Evolutionary conservation across 192 early-diverging fungal species (phyloP), one percentile per base, ranked within the genome.

Genomic region (Gonapodya prolifera): DNA sequence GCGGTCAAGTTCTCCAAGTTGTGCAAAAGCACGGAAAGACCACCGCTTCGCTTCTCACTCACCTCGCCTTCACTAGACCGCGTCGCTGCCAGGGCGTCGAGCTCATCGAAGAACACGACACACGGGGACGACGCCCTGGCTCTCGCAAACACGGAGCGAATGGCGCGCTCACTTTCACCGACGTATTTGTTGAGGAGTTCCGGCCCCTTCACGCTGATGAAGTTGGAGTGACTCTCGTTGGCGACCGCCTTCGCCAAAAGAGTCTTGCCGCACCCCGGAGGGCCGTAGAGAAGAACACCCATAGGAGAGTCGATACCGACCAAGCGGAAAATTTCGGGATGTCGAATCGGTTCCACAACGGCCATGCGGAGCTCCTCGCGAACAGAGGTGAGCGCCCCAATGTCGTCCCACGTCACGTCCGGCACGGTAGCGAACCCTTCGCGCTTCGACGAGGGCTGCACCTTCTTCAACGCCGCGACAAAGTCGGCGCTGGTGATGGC

Each of bases 121-220:
- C 98, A 99, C 17, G 98, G 96, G 16, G 92, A 88, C 1, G 96
- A 98, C 0, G 94, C 91, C 69, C 92, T 89, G 2, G 97, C 97
- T 30, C 97, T 87, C 31, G 92, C 87, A 86, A 99, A 99, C 28
- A 99, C 97, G 82, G 93, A 93, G 31, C 97, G 91, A 23, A 99
- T 91, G 1, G 94, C 95, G 32, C 96, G 87, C 83, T 99, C 97
- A 85, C 96, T 97, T 81, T 99, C 97, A 70, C 97, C 97, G 0
- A 99, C 97, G 78, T 98, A 99, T 85, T 99, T 99, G 86, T 98
- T 98, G 69, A 99, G 84, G 23, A 99, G 84, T 80, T 99, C 97
- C 16, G 96, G 96, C 2, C 97, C 97, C 79, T 99, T 99, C 73
- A 99, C 96, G 35, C 93, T 95, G 74, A 99, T 95, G 79, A 99